These are phyloP conservation scores for Fraxinus ornus DNA, from an alignment of 305 asterid species.

Conservation along the genomic window DNA sequence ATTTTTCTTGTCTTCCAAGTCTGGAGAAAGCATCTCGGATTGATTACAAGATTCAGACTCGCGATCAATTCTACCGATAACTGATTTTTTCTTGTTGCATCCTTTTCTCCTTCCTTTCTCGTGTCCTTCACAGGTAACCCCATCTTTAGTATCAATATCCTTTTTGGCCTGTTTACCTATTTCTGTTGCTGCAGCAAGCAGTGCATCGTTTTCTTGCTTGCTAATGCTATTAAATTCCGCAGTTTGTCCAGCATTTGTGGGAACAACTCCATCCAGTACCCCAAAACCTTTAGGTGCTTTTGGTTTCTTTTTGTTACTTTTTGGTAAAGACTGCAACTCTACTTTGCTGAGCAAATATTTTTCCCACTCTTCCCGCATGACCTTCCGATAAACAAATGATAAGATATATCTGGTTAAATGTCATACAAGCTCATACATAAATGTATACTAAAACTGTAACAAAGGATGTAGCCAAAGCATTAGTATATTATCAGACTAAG, in stretches of 20 bases:
- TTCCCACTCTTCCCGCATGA: constrained; percentile 89
- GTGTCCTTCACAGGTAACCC: constrained; percentile 36
- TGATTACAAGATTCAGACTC: constrained; percentile 46
- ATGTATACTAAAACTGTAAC: not conserved
- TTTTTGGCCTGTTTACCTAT: constrained; percentile 53
- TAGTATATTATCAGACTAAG: not conserved
- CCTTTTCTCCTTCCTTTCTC: constrained; percentile 40
- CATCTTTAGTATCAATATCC: constrained; percentile 41
- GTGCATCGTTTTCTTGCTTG: constrained; percentile 87
- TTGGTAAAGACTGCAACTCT: constrained; percentile 85
- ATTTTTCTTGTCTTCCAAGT: constrained; percentile 31
- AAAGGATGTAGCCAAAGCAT: constrained; percentile 4
- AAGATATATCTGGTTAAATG: constrained; percentile 14
- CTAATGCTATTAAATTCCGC: constrained; percentile 71
- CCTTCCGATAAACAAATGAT: constrained; percentile 43
- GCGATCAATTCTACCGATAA: constrained; percentile 36
- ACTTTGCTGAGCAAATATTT: constrained; percentile 90
- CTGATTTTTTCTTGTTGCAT: constrained; percentile 47
- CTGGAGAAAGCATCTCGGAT: constrained; percentile 33
- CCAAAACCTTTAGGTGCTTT: constrained; percentile 89
- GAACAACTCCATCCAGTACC: constrained; percentile 72
- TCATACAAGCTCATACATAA: constrained; percentile 12
- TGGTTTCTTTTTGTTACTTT: constrained; percentile 66
- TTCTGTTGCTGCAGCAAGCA: constrained; percentile 76
- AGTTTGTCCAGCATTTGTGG: constrained; percentile 63